Base-by-base conservation (phyloP, 768 basidiomycete genomes). In the Tulasnella sp. region DNA sequence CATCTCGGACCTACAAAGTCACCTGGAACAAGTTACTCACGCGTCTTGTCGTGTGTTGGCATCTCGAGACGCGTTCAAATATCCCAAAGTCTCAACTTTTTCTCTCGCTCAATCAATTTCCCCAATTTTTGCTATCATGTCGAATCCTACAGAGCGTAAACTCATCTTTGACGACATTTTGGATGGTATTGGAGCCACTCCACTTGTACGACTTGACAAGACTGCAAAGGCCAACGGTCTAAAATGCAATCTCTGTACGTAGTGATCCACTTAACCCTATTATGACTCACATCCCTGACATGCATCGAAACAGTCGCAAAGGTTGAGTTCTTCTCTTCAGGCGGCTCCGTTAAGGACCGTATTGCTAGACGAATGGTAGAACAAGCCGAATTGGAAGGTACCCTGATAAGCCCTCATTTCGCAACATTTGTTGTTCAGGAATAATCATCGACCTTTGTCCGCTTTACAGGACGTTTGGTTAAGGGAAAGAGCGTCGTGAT, bases 351-450 rank as follows among this genome's bases (percentile, higher is more conserved):
- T 53, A 99, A 99, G 69, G 93, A 98, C 63, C 72, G 92, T 53
- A 93, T 98, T 47, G 92, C 91, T 24, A 92, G 89, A 64, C 79
- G 88, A 9, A 99, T 99, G 93, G 78, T 98, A 1, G 82, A 90
- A 57, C 76, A 81, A n/a, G 95, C 93, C 5, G 95, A 99, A 70
- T 71, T 72, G 48, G 81, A 88, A 29, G 92, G 91, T 29, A 78
- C 13, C 37, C 22, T 19, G 20, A 25, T 39, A 3, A 9, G 3
- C 32, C n/a, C 7, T 8, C 5, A 22, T 19, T 7, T 39, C 35
- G 4, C 31, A 1, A 9, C 15, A n/a, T 1, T 20, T 10, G 28
- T 15, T 22, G 15, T 27, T 31, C 5, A 5, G 9, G 29, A 16
- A 19, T 13, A 20, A n/a, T 1, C 2, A 12, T 16, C 40, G 3